Conservation (phyloP, 495 filamentous ascomycete species). For the Aspergillus nanangensis region DNA sequence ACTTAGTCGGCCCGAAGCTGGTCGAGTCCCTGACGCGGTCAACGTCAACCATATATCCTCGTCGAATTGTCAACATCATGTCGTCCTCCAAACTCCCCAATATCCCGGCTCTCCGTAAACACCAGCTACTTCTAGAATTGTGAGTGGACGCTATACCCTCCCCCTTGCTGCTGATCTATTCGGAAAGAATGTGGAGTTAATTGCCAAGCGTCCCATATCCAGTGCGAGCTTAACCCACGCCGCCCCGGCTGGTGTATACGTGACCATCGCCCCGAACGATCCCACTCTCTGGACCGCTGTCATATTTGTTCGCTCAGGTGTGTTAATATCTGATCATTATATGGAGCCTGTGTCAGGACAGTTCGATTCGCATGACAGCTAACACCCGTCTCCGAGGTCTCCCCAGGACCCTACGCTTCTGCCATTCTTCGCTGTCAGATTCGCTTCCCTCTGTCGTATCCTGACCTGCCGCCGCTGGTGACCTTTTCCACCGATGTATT, state of each 20-base stretch:
- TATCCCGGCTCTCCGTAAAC: conserved; percentile 47
- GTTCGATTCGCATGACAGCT: neutral
- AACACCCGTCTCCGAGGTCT: neutral
- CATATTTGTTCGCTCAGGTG: conserved; percentile 84
- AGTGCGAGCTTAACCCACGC: conserved; percentile 79
- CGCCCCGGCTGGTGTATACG: conserved; percentile 78
- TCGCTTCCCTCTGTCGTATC: conserved; percentile 78
- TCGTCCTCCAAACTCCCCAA: conserved; percentile 38
- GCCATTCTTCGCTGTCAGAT: conserved; percentile 88
- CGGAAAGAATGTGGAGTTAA: neutral
- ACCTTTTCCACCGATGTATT: conserved; percentile 90
- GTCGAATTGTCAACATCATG: conserved; percentile 21
- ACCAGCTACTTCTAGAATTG: conserved; percentile 77
- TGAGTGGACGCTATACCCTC: conserved; percentile 30
- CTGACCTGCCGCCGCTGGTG: conserved; percentile 72
- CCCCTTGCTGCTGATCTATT: neutral
- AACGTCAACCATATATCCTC: too few relatives aligned
- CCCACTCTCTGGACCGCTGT: conserved; percentile 82
- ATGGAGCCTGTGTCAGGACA: neutral
- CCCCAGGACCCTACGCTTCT: conserved; percentile 75
- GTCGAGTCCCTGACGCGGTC: too few relatives aligned
- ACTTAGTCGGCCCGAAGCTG: too few relatives aligned
- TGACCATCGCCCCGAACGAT: conserved; percentile 77
- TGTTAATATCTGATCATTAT: conserved; percentile 7
- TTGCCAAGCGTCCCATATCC: conserved; percentile 8